phyloP scores from a whole-genome alignment of 2,329 filamentous ascomycete genomes.

The Emergomyces pasteurianus region DNA sequence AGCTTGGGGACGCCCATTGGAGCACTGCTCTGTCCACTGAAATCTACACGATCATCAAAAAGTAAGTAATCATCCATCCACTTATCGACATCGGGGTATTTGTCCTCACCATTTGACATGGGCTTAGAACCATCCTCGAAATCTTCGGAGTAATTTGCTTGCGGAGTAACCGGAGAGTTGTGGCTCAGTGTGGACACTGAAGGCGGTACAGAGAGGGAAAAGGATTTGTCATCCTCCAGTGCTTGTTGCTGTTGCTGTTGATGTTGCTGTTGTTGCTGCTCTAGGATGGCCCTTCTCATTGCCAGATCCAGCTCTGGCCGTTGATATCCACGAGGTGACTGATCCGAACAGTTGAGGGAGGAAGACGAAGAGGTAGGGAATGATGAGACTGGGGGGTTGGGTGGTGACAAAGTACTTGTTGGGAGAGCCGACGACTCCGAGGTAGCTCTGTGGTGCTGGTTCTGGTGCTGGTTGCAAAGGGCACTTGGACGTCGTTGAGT shows the following conservation, averaged over 20 bases:
- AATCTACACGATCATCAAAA: slow-evolving; percentile 44
- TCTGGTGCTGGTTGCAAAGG: slow-evolving; percentile 13
- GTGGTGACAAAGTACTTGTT: slow-evolving; percentile 32
- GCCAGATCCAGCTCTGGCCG: slow-evolving; percentile 43
- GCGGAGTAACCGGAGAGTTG: slow-evolving; percentile 51
- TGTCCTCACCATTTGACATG: slow-evolving; percentile 44
- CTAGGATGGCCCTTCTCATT: slow-evolving; percentile 48
- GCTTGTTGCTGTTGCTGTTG: slow-evolving; percentile 28
- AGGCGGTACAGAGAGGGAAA: slow-evolving; percentile 41
- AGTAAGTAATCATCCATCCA: slow-evolving; percentile 60
- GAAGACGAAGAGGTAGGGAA: slow-evolving; percentile 26
- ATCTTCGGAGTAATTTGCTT: slow-evolving; percentile 42
- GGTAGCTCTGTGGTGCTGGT: slow-evolving; percentile 30
- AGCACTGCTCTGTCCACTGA: slow-evolving; percentile 29
- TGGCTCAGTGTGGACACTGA: slow-evolving; percentile 51
- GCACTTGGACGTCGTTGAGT: background rate
- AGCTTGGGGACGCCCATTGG: slow-evolving; percentile 55
- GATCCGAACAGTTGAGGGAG: slow-evolving; percentile 24
- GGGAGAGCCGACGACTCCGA: slow-evolving; percentile 30
- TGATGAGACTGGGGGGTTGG: slow-evolving; percentile 31
- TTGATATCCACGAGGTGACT: slow-evolving; percentile 29
- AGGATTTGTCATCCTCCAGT: slow-evolving; percentile 38
- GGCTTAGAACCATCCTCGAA: slow-evolving; percentile 37
- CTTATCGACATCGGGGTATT: slow-evolving; percentile 22
- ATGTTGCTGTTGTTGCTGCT: slow-evolving; percentile 34